Conservation (phyloP, 1,139 yeast genomes). For the Blastobotrys raffinosifermentans region DNA sequence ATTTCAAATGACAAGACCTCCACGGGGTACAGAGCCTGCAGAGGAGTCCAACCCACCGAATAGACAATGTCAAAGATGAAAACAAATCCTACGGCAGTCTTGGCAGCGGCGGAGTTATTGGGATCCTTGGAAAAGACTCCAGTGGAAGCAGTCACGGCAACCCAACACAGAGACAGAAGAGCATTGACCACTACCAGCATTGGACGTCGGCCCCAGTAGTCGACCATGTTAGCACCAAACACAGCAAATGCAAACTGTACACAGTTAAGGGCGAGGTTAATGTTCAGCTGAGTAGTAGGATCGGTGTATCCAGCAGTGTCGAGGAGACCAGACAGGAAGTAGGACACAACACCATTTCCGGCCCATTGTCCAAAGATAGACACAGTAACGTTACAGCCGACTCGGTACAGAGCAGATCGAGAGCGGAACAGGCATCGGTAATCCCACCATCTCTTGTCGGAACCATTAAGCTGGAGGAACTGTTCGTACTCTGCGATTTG, state of each 20-base stretch:
- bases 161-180: constrained; percentile 16
- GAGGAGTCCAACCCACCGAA: constrained; percentile 16
- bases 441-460: constrained; percentile 15
- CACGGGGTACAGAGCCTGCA: constrained; percentile 31
- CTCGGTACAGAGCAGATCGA: constrained; percentile 7
- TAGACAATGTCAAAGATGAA: constrained; percentile 17
- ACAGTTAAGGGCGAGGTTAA: constrained; percentile 13
- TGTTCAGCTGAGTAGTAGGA: constrained; percentile 10
- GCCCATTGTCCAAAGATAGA: constrained; percentile 14
- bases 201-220: constrained; percentile 17
- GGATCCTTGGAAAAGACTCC: constrained; percentile 11
- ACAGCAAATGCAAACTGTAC: constrained; percentile 12
- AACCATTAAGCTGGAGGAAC: constrained; percentile 8
- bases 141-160: constrained; percentile 17
- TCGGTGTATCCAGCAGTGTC: constrained; percentile 11
- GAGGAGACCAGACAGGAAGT: constrained; percentile 13
- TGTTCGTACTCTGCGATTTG: constrained; percentile 10
- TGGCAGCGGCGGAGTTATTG: constrained; percentile 13
- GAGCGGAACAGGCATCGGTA: constrained; percentile 10
- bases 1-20: constrained; percentile 35
- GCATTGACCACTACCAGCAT: constrained; percentile 13
- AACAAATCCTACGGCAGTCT: constrained; percentile 17
- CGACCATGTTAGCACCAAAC: constrained; percentile 15
- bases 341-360: constrained; percentile 3
- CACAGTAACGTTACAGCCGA: constrained; percentile 12